phyloP scores from a whole-genome alignment of 176 grass and related monocot species.

The Eleusine indica region DNA sequence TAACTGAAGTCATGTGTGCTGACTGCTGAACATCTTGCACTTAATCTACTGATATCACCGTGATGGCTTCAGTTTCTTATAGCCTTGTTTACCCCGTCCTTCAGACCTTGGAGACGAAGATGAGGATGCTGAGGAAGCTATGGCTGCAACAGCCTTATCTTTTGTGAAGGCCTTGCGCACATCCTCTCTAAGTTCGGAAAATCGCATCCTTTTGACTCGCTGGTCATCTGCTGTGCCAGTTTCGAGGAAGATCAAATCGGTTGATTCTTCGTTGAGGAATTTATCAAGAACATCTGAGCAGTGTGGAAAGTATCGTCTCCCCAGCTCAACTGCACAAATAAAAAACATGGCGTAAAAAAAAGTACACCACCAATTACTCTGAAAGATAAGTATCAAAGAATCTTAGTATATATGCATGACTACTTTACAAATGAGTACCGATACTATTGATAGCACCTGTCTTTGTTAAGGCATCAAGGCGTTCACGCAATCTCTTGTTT shows the following conservation, averaged over 20 bases:
- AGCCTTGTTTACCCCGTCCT: slow-evolving; percentile 23
- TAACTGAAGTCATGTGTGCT: background rate
- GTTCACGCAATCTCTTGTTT: slow-evolving; percentile 71
- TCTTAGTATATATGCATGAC: background rate
- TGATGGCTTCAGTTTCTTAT: slow-evolving; percentile 23
- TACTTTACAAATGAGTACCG: background rate
- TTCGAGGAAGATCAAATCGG: slow-evolving; percentile 65
- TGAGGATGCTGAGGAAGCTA: slow-evolving; percentile 48
- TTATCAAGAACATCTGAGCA: slow-evolving; percentile 89
- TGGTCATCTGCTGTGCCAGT: slow-evolving; percentile 77
- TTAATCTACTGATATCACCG: slow-evolving; percentile 12
- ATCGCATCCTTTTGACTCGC: slow-evolving; percentile 62
- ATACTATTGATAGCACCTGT: slow-evolving; percentile 55
- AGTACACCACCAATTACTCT: background rate
- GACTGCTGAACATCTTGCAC: background rate
- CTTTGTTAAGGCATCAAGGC: slow-evolving; percentile 75
- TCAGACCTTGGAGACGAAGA: slow-evolving; percentile 42
- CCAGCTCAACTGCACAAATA: slow-evolving; percentile 71
- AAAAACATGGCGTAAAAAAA: background rate
- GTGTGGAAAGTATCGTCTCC: slow-evolving; percentile 76
- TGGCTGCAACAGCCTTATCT: slow-evolving; percentile 67
- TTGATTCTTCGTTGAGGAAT: slow-evolving; percentile 80
- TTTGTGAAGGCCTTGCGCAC: slow-evolving; percentile 83
- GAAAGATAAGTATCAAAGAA: background rate
- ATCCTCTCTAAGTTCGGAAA: slow-evolving; percentile 86